phyloP scores from a whole-genome alignment of 2,329 filamentous ascomycete genomes.

The Magnaporthiopsis rhizophila region DNA sequence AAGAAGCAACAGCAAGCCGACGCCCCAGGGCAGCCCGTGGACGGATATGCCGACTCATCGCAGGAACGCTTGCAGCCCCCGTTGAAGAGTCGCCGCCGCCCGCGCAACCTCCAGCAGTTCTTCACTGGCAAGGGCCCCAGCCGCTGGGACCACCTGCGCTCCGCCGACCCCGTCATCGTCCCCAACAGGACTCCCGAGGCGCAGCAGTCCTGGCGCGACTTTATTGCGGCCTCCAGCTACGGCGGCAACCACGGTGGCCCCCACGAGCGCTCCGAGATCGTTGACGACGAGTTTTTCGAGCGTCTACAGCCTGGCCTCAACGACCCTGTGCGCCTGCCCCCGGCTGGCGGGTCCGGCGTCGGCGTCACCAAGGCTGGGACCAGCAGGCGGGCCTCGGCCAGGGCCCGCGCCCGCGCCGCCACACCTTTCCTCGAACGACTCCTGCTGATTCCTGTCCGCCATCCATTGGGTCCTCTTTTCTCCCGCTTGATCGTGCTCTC shows the following conservation, averaged over 20 bases:
- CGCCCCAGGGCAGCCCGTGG: slow-evolving; percentile 13
- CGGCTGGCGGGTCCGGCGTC: slow-evolving; percentile 31
- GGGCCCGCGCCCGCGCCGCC: slow-evolving; percentile 5
- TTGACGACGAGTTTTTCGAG: slow-evolving; percentile 35
- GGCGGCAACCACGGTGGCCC: slow-evolving; percentile 27
- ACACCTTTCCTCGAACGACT: slow-evolving; percentile 42
- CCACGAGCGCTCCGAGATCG: slow-evolving; percentile 39
- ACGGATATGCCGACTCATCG: slow-evolving; percentile 33
- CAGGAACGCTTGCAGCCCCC: slow-evolving; percentile 3
- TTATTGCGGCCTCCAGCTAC: slow-evolving; percentile 45
- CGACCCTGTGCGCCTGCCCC: slow-evolving; percentile 8
- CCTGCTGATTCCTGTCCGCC: slow-evolving; percentile 64
- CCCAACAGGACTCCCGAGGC: slow-evolving; percentile 29
- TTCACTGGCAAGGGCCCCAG: slow-evolving; percentile 37
- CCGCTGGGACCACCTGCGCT: slow-evolving; percentile 51
- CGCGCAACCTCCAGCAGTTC: slow-evolving; percentile 31
- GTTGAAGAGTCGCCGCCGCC: slow-evolving; percentile 2
- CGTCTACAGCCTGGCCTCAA: slow-evolving; percentile 33
- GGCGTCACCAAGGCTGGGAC: slow-evolving; percentile 16
- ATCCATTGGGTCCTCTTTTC: slow-evolving; percentile 76
- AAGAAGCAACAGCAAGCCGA: neutral
- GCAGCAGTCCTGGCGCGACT: slow-evolving; percentile 41
- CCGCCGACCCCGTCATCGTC: slow-evolving; percentile 51
- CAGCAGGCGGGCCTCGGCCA: neutral
- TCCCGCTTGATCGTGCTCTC: slow-evolving; percentile 76